Base-by-base conservation (phyloP, 768 basidiomycete genomes). In the Suillus subalutaceus region DNA sequence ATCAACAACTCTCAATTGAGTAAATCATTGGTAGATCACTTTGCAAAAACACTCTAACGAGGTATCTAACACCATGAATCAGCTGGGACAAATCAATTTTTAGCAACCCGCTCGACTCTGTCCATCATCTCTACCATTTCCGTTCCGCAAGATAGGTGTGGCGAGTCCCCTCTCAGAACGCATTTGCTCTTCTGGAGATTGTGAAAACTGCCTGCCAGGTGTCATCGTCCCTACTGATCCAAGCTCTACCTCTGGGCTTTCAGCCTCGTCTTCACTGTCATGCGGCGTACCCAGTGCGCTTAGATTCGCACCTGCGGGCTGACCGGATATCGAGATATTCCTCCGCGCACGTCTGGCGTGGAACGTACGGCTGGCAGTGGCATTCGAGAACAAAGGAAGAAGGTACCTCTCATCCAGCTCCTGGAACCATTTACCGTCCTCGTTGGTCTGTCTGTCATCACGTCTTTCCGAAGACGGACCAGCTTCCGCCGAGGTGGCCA, bases 341-440 rank as follows among this genome's bases (percentile, higher is more conserved):
- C 89, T 80, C 56, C 90, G 83, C 7, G 89, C 89, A 58, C 86
- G 81, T 38, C 91, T 86, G 3, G 93, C 93, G 71, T 95, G 89
- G 83, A 93, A 94, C 67, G 90, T 90, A 71, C 93, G 83, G 69
- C 91, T 93, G 20, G 94, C 94, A 0, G 94, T 94, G 18, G 92
- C 93, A 73, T 96, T 96, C 58, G 93, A 94, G 81, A 95, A 99
- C 44, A 98, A 81, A 26, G 96, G 96, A 3, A 99, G 79, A 23
- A 99, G 81, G 76, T 97, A 99, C 69, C 94, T 86, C 79, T 99
- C 96, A 78, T 99, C 97, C 46, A 99, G 79, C 55, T 90, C 85
- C 71, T 96, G 95, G 88, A 98, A 98, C 95, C 96, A 98, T 76
- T 93, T 93, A 37, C 93, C 90, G 63, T 97, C 94, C 65, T 91